Conservation (phyloP, 805 yeast genomes). For the Candida boleticola region DNA sequence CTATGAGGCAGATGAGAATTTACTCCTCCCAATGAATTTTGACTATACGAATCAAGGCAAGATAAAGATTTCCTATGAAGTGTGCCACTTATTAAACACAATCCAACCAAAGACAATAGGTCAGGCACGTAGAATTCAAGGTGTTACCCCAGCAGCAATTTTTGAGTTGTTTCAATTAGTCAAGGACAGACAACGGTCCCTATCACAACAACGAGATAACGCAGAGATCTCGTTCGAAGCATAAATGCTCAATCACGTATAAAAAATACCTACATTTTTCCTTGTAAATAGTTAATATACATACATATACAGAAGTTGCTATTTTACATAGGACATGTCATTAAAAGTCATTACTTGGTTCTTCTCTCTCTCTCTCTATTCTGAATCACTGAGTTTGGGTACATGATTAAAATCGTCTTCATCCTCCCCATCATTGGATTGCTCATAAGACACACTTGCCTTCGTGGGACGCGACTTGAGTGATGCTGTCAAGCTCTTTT, state of each 20-base stretch:
- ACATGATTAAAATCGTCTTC: too few species aligned
- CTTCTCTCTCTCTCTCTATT: too few species aligned
- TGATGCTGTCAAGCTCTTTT: conserved; percentile 20
- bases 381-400: neutral
- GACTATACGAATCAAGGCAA: conserved; percentile 58
- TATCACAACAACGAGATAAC: conserved; percentile 15
- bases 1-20: conserved; percentile 76
- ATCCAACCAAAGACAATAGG: conserved; percentile 89
- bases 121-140: conserved; percentile 92
- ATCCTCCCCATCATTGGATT: conserved; percentile 1
- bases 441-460: neutral
- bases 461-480: neutral
- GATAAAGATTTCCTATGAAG: conserved; percentile 68
- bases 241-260: neutral
- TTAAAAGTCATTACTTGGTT: too few species aligned
- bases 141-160: conserved; percentile 90
- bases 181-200: conserved; percentile 25
- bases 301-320: conserved; percentile 2
- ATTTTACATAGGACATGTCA: conserved; percentile 9
- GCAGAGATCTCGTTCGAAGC: conserved; percentile 10
- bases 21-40: conserved; percentile 65
- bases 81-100: conserved; percentile 60
- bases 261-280: too few species aligned
- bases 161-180: conserved; percentile 70
- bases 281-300: neutral